Base-by-base conservation (phyloP, 495 filamentous ascomycete species). In the Xylaria longipes region DNA sequence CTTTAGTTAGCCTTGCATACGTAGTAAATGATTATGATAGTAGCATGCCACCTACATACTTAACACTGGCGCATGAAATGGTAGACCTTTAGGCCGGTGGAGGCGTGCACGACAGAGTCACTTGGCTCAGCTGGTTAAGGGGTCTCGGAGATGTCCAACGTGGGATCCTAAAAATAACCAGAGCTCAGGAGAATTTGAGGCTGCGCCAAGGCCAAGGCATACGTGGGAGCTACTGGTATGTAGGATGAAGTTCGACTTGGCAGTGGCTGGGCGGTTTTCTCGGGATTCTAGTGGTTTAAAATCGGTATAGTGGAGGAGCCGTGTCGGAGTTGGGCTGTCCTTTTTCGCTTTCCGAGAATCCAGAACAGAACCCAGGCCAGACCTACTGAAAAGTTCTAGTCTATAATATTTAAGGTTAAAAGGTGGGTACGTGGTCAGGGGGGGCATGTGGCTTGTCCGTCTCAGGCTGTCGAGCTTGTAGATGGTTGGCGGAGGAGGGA, bases 361-460 rank as follows among this genome's bases (percentile, higher is more conserved):
- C 2, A 54, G 27, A 29, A 29, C n/a, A n/a, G n/a, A n/a, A n/a
- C n/a, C n/a, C n/a, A n/a, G n/a, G 5, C 11, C 50, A 35, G n/a
- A 61, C 58, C 11, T 17, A 41, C n/a, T 25, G 35, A 6, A 4
- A 25, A 43, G 35, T 25, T 43, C 22, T 35, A 37, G 27, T 3
- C 63, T 29, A 37, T 50, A 66, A 37, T 50, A 46, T 52, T 66
- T 66, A 66, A 66, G 63, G 63, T 66, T 66, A 66, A 66, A 66
- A 50, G 45, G 63, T 52, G 63, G 63, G 27, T 35, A 48, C 35
- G 5, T 14, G 5, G 25, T 20, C 41, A 33, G 12, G 52, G 46
- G 20, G 46, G 46, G 5, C 46, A 22, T 58, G 56, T 35, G 22
- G 25, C 50, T 3, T 27, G 22, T 27, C 50, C n/a, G 45, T 45